These are phyloP conservation scores for Microthyrium microscopicum DNA, from an alignment of 2,329 filamentous ascomycete species.

Conservation along the genomic window DNA sequence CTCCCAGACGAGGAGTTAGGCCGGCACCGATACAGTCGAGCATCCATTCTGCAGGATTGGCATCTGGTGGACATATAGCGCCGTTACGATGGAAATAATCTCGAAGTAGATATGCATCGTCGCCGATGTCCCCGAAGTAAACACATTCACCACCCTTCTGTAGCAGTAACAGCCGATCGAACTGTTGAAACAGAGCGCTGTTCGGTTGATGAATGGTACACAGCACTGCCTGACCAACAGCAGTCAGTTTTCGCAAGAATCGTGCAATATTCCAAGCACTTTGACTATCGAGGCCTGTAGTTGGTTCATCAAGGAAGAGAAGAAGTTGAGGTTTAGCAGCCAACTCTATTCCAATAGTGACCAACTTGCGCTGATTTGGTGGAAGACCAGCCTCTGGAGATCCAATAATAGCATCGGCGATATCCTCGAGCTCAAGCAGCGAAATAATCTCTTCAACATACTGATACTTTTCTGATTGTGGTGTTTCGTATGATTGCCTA, in stretches of 20 bases:
- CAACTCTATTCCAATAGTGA: conserved; percentile 46
- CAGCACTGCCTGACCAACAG: conserved; percentile 72
- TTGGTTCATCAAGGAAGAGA: conserved; percentile 66
- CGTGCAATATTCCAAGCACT: conserved; percentile 62
- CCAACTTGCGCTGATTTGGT: conserved; percentile 51
- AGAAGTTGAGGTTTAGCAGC: conserved; percentile 53
- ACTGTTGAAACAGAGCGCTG: conserved; percentile 72
- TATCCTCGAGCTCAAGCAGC: conserved; percentile 48
- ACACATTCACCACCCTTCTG: conserved; percentile 65
- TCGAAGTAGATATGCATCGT: conserved; percentile 55
- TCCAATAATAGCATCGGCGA: conserved; percentile 50
- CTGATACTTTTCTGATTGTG: conserved; percentile 43
- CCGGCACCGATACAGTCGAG: conserved; percentile 70
- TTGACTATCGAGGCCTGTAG: conserved; percentile 56
- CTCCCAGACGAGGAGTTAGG: conserved; percentile 52
- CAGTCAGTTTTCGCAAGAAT: conserved; percentile 59
- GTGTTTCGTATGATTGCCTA: conserved; percentile 41
- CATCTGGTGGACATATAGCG: conserved; percentile 39
- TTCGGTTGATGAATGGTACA: conserved; percentile 89
- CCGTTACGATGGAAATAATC: conserved; percentile 35
- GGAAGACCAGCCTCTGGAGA: conserved; percentile 42
- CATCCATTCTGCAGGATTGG: conserved; percentile 59
- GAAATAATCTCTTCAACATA: conserved; percentile 51
- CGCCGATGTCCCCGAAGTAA: conserved; percentile 73
- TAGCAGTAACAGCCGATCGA: conserved; percentile 65